Evolutionary conservation across 1,284 basidiomycete genomes (phyloP).

Genomic region (Psilocybe mexicana): DNA sequence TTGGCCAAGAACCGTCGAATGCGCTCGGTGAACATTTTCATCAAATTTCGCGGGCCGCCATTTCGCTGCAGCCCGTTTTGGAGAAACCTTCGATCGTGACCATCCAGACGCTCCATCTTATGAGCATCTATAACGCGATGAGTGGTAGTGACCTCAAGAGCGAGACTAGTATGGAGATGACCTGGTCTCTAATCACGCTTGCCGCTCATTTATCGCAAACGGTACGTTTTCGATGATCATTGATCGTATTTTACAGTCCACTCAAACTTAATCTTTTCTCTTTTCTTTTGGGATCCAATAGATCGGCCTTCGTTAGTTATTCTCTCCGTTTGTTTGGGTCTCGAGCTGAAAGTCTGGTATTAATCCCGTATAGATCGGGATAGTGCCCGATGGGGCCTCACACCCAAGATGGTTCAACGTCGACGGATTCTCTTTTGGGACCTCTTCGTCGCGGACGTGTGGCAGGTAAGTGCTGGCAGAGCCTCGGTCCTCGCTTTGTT

Average conservation of each 20-base stretch:
- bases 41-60: slow-evolving; percentile 57
- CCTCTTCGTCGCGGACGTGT: slow-evolving; percentile 47
- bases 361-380: slow-evolving; percentile 50
- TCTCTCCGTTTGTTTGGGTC: not conserved
- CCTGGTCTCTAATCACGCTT: slow-evolving; percentile 58
- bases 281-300: slow-evolving; percentile 26
- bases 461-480: slow-evolving; percentile 19
- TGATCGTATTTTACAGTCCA: too few relatives aligned
- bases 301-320: slow-evolving; percentile 58
- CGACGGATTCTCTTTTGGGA: slow-evolving; percentile 63
- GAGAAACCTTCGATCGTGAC: slow-evolving; percentile 68
- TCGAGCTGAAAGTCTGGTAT: not conserved
- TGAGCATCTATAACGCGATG: slow-evolving; percentile 56
- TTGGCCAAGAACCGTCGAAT: slow-evolving; percentile 30
- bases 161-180: slow-evolving; percentile 59
- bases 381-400: slow-evolving; percentile 55
- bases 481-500: slow-evolving; percentile 38
- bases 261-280: slow-evolving; percentile 6
- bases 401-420: slow-evolving; percentile 52
- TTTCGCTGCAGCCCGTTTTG: slow-evolving; percentile 60
- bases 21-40: slow-evolving; percentile 61
- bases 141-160: slow-evolving; percentile 38
- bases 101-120: slow-evolving; percentile 61
- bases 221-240: slow-evolving; percentile 37
- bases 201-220: slow-evolving; percentile 59